Percentiles rank a stretch among this genome's conserved stretches.
phyloP scores from a whole-genome alignment of 495 filamentous ascomycete genomes.

The Penicillium goetzii region DNA sequence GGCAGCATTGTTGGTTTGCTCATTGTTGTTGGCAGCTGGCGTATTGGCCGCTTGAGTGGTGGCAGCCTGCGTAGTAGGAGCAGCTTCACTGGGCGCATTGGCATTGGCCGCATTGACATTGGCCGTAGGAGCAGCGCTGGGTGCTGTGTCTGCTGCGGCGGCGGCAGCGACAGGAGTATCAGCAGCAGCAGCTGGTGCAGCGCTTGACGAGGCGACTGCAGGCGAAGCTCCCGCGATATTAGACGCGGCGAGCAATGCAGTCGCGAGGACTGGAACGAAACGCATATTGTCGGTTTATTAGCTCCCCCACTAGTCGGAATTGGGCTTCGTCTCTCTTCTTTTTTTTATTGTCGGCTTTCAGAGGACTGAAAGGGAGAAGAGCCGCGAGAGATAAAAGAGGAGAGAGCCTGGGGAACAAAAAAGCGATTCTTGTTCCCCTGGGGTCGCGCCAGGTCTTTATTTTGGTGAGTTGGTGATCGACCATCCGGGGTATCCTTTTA shows the following conservation, averaged over 20 bases:
- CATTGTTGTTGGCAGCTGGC: background rate
- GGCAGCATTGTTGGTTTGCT: slow-evolving; percentile 1
- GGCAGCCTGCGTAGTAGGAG: slow-evolving; percentile 10
- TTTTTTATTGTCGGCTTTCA: slow-evolving; percentile 7
- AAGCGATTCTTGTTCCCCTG: background rate
- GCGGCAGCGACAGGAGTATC: slow-evolving; percentile 5
- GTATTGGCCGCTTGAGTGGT: background rate
- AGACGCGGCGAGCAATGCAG: slow-evolving; percentile 27
- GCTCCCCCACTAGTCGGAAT: slow-evolving; percentile 17
- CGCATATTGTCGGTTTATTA: slow-evolving; percentile 29
- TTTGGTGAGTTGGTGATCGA: slow-evolving; percentile 26
- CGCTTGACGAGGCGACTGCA: slow-evolving; percentile 13
- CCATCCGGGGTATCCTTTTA: slow-evolving; percentile 22
- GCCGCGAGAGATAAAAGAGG: slow-evolving; percentile 25
- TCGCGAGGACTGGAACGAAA: slow-evolving; percentile 34
- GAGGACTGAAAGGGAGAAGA: slow-evolving; percentile 25
- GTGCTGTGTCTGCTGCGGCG: slow-evolving; percentile 2
- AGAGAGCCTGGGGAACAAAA: slow-evolving; percentile 25
- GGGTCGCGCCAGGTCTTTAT: slow-evolving; percentile 33
- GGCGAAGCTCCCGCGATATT: slow-evolving; percentile 31
- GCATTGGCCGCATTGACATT: slow-evolving; percentile 14
- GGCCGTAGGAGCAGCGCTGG: background rate
- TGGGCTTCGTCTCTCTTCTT: slow-evolving; percentile 22
- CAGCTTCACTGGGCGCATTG: slow-evolving; percentile 1
- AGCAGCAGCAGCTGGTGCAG: slow-evolving; percentile 1